phyloP scores from a whole-genome alignment of 1,284 basidiomycete genomes.

The Leccinum subrobustum region DNA sequence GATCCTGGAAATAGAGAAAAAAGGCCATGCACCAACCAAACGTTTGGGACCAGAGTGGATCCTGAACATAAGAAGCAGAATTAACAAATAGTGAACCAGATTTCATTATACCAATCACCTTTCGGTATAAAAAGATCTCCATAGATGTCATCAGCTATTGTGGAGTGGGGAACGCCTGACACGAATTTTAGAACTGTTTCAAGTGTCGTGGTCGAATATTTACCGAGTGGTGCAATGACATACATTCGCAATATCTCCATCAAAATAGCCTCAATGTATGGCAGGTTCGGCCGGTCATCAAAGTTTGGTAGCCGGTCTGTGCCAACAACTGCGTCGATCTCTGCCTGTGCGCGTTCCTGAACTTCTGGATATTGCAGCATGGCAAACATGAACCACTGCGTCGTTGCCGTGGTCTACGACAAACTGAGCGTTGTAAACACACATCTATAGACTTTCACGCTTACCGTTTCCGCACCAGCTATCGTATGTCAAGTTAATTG shows the following conservation, averaged over 20 bases:
- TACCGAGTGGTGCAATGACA: constrained; percentile 37
- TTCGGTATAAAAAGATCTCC: constrained; percentile 43
- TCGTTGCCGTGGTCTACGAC: constrained; percentile 42
- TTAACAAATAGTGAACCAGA: neutral
- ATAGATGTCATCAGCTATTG: constrained; percentile 43
- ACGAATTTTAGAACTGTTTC: neutral
- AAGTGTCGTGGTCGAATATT: neutral
- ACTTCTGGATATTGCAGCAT: constrained; percentile 49
- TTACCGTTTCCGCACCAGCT: constrained; percentile 27
- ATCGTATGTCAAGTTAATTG: neutral
- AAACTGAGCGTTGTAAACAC: neutral
- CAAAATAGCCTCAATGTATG: constrained; percentile 47
- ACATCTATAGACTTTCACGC: neutral
- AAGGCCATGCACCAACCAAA: constrained; percentile 36
- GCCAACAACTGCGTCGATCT: constrained; percentile 44
- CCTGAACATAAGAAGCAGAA: constrained; percentile 9
- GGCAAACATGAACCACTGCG: constrained; percentile 46
- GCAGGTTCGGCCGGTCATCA: constrained; percentile 38
- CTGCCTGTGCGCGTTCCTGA: constrained; percentile 42
- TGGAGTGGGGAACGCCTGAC: constrained; percentile 43
- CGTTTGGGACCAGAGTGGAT: constrained; percentile 42
- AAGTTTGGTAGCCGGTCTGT: constrained; percentile 39
- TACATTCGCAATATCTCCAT: constrained; percentile 52
- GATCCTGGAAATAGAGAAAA: neutral
- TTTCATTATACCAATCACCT: constrained; percentile 17